Evolutionary conservation across 1,284 basidiomycete species (phyloP).

Genomic region (Volvariella surrecta): DNA sequence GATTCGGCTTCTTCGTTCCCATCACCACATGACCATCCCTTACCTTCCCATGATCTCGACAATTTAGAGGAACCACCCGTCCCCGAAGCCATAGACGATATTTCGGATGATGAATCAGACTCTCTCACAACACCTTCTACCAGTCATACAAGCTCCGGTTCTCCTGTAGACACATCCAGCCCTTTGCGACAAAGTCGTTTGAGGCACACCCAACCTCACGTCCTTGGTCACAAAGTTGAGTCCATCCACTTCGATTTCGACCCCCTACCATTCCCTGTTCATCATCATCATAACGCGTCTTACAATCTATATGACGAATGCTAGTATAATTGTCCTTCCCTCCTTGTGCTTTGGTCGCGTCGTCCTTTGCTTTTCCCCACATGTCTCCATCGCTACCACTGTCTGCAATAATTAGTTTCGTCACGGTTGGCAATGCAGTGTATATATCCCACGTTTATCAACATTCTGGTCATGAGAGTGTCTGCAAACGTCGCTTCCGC

Average conservation of each 20-base stretch:
- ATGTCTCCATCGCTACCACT: slow-evolving; percentile 8
- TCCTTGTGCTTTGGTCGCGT: slow-evolving; percentile 11
- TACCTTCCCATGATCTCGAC: slow-evolving; percentile 52
- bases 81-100: slow-evolving; percentile 74
- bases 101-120: slow-evolving; percentile 76
- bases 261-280: slow-evolving; percentile 55
- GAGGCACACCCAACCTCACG: slow-evolving; percentile 39
- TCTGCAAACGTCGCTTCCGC: too few species aligned
- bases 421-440: too few species aligned
- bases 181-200: slow-evolving; percentile 28
- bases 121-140: slow-evolving; percentile 53
- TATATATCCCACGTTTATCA: too few species aligned
- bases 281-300: slow-evolving; percentile 29
- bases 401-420: not conserved
- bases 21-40: slow-evolving; percentile 41
- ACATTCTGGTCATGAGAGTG: too few species aligned
- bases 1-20: slow-evolving; percentile 27
- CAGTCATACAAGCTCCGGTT: slow-evolving; percentile 33
- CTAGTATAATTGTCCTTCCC: slow-evolving; percentile 31
- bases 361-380: slow-evolving; percentile 7
- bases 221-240: slow-evolving; percentile 48
- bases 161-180: slow-evolving; percentile 30
- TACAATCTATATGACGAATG: slow-evolving; percentile 55
- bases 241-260: slow-evolving; percentile 59
- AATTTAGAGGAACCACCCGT: slow-evolving; percentile 59